Percentiles rank a stretch among this genome's conserved stretches.
Conservation (phyloP, 306 rosid genomes). For the Sphenostylis stenocarpa region DNA sequence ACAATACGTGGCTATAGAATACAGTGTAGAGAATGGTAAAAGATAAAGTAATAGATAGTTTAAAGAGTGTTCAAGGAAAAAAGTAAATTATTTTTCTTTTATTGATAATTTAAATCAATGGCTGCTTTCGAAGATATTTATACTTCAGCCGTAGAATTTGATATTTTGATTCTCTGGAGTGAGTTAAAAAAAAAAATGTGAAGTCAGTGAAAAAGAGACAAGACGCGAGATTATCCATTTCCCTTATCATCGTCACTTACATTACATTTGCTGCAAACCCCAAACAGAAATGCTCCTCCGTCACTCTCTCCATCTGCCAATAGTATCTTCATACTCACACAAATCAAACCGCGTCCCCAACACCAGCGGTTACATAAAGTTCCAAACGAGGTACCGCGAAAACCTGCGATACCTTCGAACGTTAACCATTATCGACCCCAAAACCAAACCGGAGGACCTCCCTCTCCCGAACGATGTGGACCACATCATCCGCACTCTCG, state of each 20-base stretch:
- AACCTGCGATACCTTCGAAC: slow-evolving; percentile 77
- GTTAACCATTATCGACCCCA: slow-evolving; percentile 53
- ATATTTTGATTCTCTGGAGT: no score
- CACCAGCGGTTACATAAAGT: slow-evolving; percentile 57
- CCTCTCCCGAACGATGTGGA: slow-evolving; percentile 61
- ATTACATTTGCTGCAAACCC: neutral
- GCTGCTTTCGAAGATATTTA: no score
- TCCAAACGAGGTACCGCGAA: slow-evolving; percentile 67
- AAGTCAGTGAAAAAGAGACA: no score
- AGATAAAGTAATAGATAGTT: no score
- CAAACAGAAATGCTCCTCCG: slow-evolving; percentile 17
- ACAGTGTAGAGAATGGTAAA: no score
- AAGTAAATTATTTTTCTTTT: no score
- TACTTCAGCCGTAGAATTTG: no score
- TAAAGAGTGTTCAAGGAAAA: no score
- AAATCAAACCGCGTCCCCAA: neutral
- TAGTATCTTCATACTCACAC: slow-evolving; percentile 23
- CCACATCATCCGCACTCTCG: slow-evolving; percentile 55
- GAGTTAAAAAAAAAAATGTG: neutral
- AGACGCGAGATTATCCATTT: neutral
- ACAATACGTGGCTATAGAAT: no score
- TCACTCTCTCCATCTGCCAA: slow-evolving; percentile 27
- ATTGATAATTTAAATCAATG: no score
- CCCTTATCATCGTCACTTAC: neutral
- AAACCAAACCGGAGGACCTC: slow-evolving; percentile 47